Conservation (phyloP, 352 stramenopile species). For the Pythium brachiatum region DNA sequence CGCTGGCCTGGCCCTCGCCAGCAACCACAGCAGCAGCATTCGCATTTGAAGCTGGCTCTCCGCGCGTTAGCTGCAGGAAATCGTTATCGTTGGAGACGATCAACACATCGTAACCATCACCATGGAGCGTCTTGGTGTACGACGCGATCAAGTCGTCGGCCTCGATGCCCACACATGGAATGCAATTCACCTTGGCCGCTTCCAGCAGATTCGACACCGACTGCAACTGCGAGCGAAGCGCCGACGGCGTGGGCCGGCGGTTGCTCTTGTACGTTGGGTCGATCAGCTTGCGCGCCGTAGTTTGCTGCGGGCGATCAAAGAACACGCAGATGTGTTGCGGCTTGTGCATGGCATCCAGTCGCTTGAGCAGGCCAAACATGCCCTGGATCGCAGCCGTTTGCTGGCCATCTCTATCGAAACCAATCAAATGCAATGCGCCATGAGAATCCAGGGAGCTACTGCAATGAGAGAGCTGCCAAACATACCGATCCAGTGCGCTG, state of each 20-base stretch:
- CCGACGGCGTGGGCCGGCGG: constrained; percentile 19
- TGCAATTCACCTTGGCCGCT: constrained; percentile 23
- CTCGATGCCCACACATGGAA: constrained; percentile 29
- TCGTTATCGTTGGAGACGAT: constrained; percentile 40
- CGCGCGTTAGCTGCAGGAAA: constrained; percentile 31
- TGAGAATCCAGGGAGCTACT: background rate
- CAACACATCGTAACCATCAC: constrained; percentile 26
- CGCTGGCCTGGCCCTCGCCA: background rate
- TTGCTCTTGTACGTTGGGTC: constrained; percentile 33
- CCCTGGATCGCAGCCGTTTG: constrained; percentile 25
- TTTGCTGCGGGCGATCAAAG: constrained; percentile 29
- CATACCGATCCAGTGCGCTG: constrained; percentile 19
- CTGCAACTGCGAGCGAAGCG: constrained; percentile 26
- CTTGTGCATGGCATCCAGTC: constrained; percentile 18
- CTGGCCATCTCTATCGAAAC: constrained; percentile 11
- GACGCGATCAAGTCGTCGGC: constrained; percentile 39
- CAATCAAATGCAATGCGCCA: background rate
- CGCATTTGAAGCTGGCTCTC: constrained; percentile 3
- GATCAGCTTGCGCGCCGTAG: constrained; percentile 29
- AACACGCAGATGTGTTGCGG: constrained; percentile 31
- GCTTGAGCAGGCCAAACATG: constrained; percentile 21
- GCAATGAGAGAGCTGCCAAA: background rate
- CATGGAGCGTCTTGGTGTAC: constrained; percentile 23
- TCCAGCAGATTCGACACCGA: constrained; percentile 22
- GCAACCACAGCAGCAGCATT: background rate